phyloP scores from a whole-genome alignment of 768 basidiomycete genomes.

The Mycena vitilis region DNA sequence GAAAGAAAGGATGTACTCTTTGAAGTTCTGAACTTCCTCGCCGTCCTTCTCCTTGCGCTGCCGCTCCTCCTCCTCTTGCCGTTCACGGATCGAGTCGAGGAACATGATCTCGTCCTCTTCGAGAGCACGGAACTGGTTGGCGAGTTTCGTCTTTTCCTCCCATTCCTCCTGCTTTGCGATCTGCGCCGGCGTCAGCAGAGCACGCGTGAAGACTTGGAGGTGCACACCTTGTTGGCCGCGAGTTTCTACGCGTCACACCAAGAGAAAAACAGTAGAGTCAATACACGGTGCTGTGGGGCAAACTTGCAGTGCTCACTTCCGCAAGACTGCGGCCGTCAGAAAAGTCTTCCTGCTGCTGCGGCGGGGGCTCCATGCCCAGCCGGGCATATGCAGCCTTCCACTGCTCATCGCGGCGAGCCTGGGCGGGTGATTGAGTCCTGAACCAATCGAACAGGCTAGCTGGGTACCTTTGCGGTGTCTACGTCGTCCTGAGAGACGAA shows the following conservation, averaged over 20 bases:
- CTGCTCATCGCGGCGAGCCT: conserved; percentile 77
- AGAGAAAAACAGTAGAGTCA: conserved; percentile 59
- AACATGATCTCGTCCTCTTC: conserved; percentile 94
- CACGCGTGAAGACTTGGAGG: conserved; percentile 33
- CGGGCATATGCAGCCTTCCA: conserved; percentile 93
- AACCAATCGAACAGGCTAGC: background rate
- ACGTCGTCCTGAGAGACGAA: conserved; percentile 86
- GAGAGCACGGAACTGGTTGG: conserved; percentile 89
- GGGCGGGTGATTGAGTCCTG: background rate
- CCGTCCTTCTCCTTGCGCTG: conserved; percentile 80
- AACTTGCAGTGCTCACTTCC: conserved; percentile 70
- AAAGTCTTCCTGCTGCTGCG: conserved; percentile 77
- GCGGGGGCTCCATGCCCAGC: conserved; percentile 87
- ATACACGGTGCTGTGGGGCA: conserved; percentile 46
- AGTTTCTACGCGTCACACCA: conserved; percentile 76
- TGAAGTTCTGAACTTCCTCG: conserved; percentile 82
- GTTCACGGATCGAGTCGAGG: conserved; percentile 83
- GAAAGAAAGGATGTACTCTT: conserved; percentile 62
- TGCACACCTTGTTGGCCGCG: conserved; percentile 83
- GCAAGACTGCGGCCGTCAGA: conserved; percentile 90
- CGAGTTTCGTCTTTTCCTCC: conserved; percentile 91
- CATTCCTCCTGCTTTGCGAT: conserved; percentile 94
- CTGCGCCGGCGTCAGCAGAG: conserved; percentile 48
- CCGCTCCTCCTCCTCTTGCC: conserved; percentile 80
- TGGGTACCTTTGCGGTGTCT: conserved; percentile 66